Base-by-base conservation (phyloP, 768 basidiomycete species). In the Psilocybe tampanensis region DNA sequence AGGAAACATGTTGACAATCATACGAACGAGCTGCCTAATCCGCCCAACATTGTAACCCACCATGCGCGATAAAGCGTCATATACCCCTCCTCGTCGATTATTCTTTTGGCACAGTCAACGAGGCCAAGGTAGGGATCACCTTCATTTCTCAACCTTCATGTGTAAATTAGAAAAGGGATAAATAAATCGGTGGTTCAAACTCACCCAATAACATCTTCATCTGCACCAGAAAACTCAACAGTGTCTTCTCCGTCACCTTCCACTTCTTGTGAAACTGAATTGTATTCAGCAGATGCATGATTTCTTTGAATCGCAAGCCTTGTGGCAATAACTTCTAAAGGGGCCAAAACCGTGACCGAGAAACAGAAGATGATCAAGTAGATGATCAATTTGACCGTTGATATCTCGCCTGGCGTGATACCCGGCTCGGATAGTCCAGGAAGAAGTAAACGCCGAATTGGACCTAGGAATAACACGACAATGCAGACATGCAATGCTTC, bases 201-300 rank as follows among this genome's bases (percentile, higher is more conserved):
- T 49, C 62, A 90, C 89, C 90, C 91, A 60, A 94, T 92, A 17
- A 94, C 92, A 62, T 94, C 92, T 65, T 94, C 92, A 23, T 89
- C 86, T 5, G 76, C 71, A 15, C 87, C 89, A 22, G 83, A 77
- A 62, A 85, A 94, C 61, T 90, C 89, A 5, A 74, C 70, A 1
- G 74, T 72, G 44, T 84, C 81, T 55, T 90, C 82, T 2, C 74
- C 75, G 62, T 89, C 86, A 6, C 83, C 84, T 39, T 87, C 86
- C 17, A 84, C 83, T 62, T 93, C 90, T 65, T 91, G 89, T 3
- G 84, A 74, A 26, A 90, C 83, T 1, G 89, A 86, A 60, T 90
- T 89, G 65, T 83, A 90, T 54, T 88, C 89, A 5, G 85, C 74
- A 15, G 87, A 85, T 7, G 87, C 84, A 60, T 93, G 91, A 61